phyloP scores from a whole-genome alignment of 495 filamentous ascomycete genomes.

The Friedmanniomyces simplex region DNA sequence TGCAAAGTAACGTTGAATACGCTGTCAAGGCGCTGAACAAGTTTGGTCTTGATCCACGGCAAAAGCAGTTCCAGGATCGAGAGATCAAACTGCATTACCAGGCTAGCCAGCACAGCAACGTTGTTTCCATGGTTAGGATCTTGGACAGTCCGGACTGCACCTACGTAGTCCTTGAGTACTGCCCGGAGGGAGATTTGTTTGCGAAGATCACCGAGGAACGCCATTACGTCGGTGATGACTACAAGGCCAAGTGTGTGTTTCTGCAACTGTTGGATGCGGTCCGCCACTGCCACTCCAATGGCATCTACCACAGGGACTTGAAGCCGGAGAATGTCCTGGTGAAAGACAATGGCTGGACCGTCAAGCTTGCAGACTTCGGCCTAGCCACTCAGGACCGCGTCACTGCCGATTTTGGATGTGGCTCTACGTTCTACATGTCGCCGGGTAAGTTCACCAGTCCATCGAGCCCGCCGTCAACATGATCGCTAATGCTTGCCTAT shows the following conservation, averaged over 20 bases:
- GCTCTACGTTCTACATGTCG: constrained; percentile 98
- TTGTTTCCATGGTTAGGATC: constrained; percentile 90
- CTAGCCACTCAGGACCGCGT: constrained; percentile 73
- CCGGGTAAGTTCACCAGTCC: constrained; percentile 58
- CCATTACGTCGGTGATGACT: constrained; percentile 86
- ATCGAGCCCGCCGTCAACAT: neutral
- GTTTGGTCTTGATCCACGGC: constrained; percentile 73
- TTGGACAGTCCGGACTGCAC: constrained; percentile 88
- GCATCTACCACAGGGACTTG: constrained; percentile 94
- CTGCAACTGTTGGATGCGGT: constrained; percentile 97
- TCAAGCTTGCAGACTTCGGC: constrained; percentile 96
- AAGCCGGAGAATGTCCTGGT: constrained; percentile 99
- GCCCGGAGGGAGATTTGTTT: constrained; percentile 94
- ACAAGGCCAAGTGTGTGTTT: constrained; percentile 75
- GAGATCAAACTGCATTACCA: constrained; percentile 87
- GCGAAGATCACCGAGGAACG: constrained; percentile 91
- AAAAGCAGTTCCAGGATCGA: constrained; percentile 79
- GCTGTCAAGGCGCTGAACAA: constrained; percentile 97
- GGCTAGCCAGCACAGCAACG: constrained; percentile 81
- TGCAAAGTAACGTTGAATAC: constrained; percentile 69
- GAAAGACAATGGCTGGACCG: constrained; percentile 71
- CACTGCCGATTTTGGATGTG: constrained; percentile 93
- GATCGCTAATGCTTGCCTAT: neutral
- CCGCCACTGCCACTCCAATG: constrained; percentile 80
- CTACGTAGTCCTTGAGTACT: constrained; percentile 95